phyloP scores from a whole-genome alignment of 345 rosid genomes.

The Ceriops tagal region DNA sequence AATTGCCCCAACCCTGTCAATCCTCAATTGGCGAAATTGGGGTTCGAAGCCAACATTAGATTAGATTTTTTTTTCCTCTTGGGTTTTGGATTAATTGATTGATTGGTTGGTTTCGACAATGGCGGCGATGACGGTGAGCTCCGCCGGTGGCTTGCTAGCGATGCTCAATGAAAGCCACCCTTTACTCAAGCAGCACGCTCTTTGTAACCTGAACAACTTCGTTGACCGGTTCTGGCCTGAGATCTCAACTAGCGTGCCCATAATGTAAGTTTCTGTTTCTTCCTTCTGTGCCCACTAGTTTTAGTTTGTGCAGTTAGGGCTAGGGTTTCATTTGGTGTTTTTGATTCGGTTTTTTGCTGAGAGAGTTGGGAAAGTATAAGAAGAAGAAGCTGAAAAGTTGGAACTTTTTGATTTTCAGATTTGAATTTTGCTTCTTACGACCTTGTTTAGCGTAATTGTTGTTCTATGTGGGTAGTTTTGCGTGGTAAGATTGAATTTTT shows the following conservation, averaged over 20 bases:
- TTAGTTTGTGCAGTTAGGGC: neutral
- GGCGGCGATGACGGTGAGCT: constrained; percentile 81
- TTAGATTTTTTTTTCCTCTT: too few species aligned
- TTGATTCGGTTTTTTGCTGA: constrained; percentile 17
- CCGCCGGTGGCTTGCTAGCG: constrained; percentile 89
- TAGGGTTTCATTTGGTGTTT: constrained; percentile 8
- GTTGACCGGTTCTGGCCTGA: constrained; percentile 98
- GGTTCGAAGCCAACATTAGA: too few species aligned
- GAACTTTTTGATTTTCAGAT: neutral
- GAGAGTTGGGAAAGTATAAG: neutral
- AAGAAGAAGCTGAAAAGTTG: too few species aligned
- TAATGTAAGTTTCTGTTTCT: constrained; percentile 47
- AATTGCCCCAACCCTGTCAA: too few species aligned
- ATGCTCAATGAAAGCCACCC: constrained; percentile 94
- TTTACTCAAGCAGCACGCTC: constrained; percentile 81
- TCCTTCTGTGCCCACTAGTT: neutral
- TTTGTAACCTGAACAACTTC: constrained; percentile 71
- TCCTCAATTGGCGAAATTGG: too few species aligned
- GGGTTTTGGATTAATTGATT: neutral
- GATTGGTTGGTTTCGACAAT: constrained; percentile 8
- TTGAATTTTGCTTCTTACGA: neutral
- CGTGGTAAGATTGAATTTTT: neutral
- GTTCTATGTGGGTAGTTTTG: neutral
- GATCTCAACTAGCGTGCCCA: constrained; percentile 97
- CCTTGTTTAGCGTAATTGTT: neutral